These are phyloP conservation scores for Puccinia hordei DNA, from an alignment of 1,284 basidiomycete genomes.

Conservation along the genomic window DNA sequence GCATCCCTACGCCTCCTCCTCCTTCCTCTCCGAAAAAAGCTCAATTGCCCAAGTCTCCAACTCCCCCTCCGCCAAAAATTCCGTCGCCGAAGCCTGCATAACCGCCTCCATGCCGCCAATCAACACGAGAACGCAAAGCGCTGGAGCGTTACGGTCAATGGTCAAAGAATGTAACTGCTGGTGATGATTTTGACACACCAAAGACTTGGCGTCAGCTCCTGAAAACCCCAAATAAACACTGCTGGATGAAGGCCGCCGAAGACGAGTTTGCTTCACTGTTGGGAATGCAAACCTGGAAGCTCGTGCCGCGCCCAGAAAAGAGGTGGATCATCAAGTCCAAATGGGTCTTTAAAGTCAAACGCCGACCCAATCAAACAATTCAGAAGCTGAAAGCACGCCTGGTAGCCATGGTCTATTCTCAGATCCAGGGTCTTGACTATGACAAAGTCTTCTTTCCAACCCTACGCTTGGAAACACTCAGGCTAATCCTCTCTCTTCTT, in stretches of 20 bases:
- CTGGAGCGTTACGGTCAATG: background rate
- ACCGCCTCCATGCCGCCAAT: background rate
- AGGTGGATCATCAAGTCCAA: background rate
- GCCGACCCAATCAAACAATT: background rate
- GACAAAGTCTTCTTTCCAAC: constrained; percentile 5
- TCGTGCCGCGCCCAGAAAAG: background rate
- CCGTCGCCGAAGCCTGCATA: too few relatives aligned
- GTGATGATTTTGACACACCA: background rate
- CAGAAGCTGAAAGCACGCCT: too few relatives aligned
- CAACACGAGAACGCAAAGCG: background rate
- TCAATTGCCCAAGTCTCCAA: too few relatives aligned
- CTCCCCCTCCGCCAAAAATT: too few relatives aligned
- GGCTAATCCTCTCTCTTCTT: background rate
- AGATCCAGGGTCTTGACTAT: constrained; percentile 1
- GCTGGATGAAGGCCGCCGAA: too few relatives aligned
- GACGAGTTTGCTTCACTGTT: too few relatives aligned
- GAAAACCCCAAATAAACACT: background rate
- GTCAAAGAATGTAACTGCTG: background rate
- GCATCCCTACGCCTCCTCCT: too few relatives aligned
- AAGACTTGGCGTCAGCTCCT: constrained; percentile 25
- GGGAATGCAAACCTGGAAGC: too few relatives aligned
- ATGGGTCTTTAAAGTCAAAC: constrained; percentile 22
- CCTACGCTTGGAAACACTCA: background rate
- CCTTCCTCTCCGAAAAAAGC: too few relatives aligned
- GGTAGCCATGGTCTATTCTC: background rate